Evolutionary conservation across 306 rosid species (phyloP).

Genomic region (Inga oerstediana): DNA sequence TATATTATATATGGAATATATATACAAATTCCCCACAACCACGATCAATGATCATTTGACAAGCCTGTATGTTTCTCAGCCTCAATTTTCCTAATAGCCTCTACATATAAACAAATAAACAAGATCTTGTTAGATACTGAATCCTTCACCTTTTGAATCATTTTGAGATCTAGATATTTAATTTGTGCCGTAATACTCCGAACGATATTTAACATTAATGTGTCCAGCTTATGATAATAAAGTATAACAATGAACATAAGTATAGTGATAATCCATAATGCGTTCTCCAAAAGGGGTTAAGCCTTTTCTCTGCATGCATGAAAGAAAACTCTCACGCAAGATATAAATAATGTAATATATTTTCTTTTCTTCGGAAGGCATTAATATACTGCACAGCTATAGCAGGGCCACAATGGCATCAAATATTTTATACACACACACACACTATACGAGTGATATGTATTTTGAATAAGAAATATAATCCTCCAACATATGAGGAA

Average conservation of each 20-base stretch:
- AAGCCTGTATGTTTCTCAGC: constrained; percentile 37
- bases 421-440: neutral
- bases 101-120: neutral
- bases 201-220: neutral
- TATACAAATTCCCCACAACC: neutral
- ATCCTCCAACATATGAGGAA: constrained; percentile 27
- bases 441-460: neutral
- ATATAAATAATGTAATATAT: too few relatives aligned
- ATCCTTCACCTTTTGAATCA: neutral
- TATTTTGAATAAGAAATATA: constrained; percentile 29
- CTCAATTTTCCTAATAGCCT: constrained; percentile 7
- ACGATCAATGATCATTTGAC: constrained; percentile 11
- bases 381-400: too few relatives aligned
- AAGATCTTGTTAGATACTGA: neutral
- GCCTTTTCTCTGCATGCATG: too few relatives aligned
- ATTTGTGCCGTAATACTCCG: neutral
- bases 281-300: too few relatives aligned
- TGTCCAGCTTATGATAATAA: neutral
- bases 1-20: neutral
- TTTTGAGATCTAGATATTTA: neutral
- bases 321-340: too few relatives aligned
- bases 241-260: neutral
- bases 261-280: too few relatives aligned
- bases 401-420: neutral
- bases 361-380: too few relatives aligned